Percentiles rank a stretch among this genome's conserved stretches.
Conservation (phyloP, 1,284 basidiomycete genomes). For the Sanghuangporus sanghuang region DNA sequence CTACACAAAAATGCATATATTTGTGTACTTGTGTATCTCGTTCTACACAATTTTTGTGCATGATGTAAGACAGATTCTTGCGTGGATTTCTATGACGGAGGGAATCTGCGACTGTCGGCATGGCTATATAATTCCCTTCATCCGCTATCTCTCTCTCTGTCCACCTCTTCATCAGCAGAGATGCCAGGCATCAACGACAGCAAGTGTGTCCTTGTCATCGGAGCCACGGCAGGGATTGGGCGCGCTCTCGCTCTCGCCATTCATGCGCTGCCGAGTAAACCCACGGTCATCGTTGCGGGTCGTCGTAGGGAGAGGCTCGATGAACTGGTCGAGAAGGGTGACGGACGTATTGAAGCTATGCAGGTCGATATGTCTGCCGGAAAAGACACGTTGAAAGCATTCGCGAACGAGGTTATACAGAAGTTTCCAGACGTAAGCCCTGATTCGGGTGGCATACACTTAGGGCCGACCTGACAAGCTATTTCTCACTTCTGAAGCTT, state of each 20-base stretch:
- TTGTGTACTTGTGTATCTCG: no score
- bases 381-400: conserved; percentile 35
- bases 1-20: no score
- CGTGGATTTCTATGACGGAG: no score
- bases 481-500: conserved; percentile 33
- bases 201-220: conserved; percentile 55
- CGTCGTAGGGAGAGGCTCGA: conserved; percentile 48
- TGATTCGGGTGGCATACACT: not conserved
- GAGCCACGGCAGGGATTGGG: conserved; percentile 59
- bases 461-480: not conserved
- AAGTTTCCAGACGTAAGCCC: conserved; percentile 45
- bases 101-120: no score
- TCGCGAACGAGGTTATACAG: conserved; percentile 34
- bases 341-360: conserved; percentile 33
- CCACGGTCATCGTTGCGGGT: conserved; percentile 51
- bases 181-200: conserved; percentile 45
- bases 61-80: no score
- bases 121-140: no score
- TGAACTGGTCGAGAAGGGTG: conserved; percentile 31
- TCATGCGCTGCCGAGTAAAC: conserved; percentile 42
- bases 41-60: no score
- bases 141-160: no score
- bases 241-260: conserved; percentile 52
- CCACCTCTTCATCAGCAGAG: not conserved
- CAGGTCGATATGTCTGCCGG: conserved; percentile 40